Base-by-base conservation (phyloP, 2,329 filamentous ascomycete species). In the Alternaria novae-zelandiae region DNA sequence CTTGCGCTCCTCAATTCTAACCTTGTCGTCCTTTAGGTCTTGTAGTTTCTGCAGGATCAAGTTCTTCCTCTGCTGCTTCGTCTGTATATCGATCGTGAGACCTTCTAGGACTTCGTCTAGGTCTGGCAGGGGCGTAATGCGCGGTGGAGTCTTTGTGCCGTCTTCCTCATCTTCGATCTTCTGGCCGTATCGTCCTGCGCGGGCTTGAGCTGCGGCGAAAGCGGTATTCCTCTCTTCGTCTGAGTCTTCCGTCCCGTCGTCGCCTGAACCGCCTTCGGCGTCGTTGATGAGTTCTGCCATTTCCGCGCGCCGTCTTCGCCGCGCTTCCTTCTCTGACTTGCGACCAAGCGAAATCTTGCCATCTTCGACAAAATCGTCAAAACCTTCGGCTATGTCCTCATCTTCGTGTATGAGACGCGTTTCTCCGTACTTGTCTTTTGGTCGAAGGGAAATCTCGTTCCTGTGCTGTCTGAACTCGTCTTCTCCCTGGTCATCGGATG, bases 361-460 rank as follows among this genome's bases (percentile, higher is more conserved):
- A 75, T 97, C 93, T 44, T 96, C 92, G 9, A 96, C 92, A 72
- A 92, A 97, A 58, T 95, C 91, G 64, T 98, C 95, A 71, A 97
- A 98, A 0, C 94, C 94, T 81, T 98, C 96, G 41, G 92, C 92
- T 0, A 97, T 86, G 74, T 98, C 93, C 76, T 98, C 95, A 71
- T 98, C 95, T 32, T 97, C 94, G 45, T 86, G 87, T 6, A 94
- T 87, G 2, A 98, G 86, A 2, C 95, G 87, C 6, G 91, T 91
- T 65, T 94, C 83, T 5, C 75, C 87, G 32, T 88, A 86, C 68
- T 91, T 88, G 71, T 90, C 88, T 67, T 88, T 88, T 17, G 82
- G 81, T 55, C 84, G 82, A 3, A 86, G 76, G 2, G 87, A 81
- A 62, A 85, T 83, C 59, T 85, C 81, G 55, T 77, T 74, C 47